Base-by-base conservation (phyloP, 2,329 filamentous ascomycete species). In the Alternaria viburni region DNA sequence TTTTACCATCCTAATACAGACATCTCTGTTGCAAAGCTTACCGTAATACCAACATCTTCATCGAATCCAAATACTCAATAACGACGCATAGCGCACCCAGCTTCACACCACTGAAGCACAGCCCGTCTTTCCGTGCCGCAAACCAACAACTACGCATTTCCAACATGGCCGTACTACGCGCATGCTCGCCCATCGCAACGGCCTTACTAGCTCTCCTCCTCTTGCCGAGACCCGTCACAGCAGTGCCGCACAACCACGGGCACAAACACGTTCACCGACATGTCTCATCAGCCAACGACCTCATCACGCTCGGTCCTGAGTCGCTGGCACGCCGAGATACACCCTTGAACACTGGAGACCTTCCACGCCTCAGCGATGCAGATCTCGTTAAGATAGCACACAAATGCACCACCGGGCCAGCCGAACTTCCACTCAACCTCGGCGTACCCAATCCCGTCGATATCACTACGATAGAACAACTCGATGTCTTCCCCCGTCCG, bases 1-100 rank as follows among this genome's bases (percentile, higher is more conserved):
- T 10, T 10, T 0, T 6, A 3, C 21, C 21, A 3, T 46, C 3
- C 13, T 46, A 9, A 3, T 41, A 5, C 50, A 13, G 25, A 0
- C 2, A 17, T 9, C 15, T 1, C 44, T 2, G 21, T n/a, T 4
- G 2, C 6, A 9, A 15, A 46, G 0, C 21, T 1, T 46, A 0
- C 2, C 1, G 17, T 15, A 0, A 15, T 12, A 23, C 12, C 21
- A 23, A 46, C 10, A 46, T 9, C 2, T 9, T 25, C 3, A 15
- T 15, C 19, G 21, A 15, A 23, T 4, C 21, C 21, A 23, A 23
- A 4, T 5, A 4, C 21, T 23, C 5, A 4, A 23, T 5, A 23
- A 23, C 21, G 21, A 23, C 21, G 12, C 11, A 46, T 23, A 23
- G 44, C 44, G 17, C 19, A 21, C 19, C 12, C 19, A 46, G 4